Evolutionary conservation across 495 filamentous ascomycete species (phyloP), one percentile per base, ranked within the genome.

Genomic region (Aspergillus funiculosus): DNA sequence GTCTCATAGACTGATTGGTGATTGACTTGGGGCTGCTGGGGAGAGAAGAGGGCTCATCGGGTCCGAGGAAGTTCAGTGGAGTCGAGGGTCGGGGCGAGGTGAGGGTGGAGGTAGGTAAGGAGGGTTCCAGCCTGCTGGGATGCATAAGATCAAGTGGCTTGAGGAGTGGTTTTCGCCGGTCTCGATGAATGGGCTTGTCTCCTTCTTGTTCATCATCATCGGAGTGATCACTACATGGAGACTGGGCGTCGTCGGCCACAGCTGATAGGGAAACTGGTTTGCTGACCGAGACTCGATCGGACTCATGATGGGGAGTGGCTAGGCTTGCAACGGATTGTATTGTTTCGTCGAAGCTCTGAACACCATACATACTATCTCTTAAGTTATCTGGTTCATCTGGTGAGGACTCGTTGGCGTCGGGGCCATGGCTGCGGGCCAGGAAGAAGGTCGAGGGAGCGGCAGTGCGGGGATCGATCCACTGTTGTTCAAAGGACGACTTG

Each of bases 271-370:
- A 41, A 18, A 29, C 29, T 10, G 31, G 45, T 19, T 46, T 44
- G 7, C 41, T 41, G 35, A 42, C 48, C n/a, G 48, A 27, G 30
- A 43, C n/a, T n/a, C 32, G 29, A 11, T 40, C 41, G 20, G 40
- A 38, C 10, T 59, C 43, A 19, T 43, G 39, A 5, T 39, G 48
- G 20, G 50, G 52, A 13, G 30, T 46, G n/a, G 45, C 22, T 17
- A 60, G 13, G 6, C 57, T 38, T 28, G 30, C 19, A 20, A 22
- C 48, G 3, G 49, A 53, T 19, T 65, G 64, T 20, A 78, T 64
- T 8, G 75, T 76, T 18, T 79, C 80, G 37, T 75, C 72, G 10
- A 86, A 62, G 48, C 80, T 85, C 52, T 81, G 73, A 6, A 87
- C 78, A 4, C 83, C 82, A 53, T 76, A 84, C 41, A 68, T 73